phyloP scores from a whole-genome alignment of 257 asterid genomes.

The Forsythia viridissima region DNA sequence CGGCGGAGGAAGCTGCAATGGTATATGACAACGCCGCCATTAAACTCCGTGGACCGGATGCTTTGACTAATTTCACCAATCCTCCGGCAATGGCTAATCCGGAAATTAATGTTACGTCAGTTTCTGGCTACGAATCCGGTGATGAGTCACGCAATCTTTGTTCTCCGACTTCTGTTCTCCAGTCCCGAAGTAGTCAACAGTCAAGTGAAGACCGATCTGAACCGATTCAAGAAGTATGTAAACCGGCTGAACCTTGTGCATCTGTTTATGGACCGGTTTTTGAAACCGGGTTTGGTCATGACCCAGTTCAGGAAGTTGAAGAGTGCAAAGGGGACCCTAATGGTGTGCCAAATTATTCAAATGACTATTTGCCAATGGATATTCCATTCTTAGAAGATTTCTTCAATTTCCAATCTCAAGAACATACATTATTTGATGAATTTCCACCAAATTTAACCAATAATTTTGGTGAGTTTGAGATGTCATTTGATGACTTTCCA shows the following conservation, averaged over 20 bases:
- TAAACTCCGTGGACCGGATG: conserved; percentile 63
- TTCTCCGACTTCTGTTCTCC: conserved; percentile 45
- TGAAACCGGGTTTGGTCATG: not conserved
- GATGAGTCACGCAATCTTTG: conserved; percentile 47
- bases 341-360: conserved; percentile 43
- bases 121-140: conserved; percentile 59
- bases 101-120: conserved; percentile 24
- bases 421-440: conserved; percentile 36
- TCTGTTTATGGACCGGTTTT: conserved; percentile 6
- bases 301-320: conserved; percentile 23
- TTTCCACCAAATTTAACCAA: conserved; percentile 10
- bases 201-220: conserved; percentile 33
- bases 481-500: conserved; percentile 32
- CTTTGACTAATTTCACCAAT: conserved; percentile 47
- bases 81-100: conserved; percentile 21
- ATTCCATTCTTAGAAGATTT: conserved; percentile 56
- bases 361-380: conserved; percentile 55
- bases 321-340: conserved; percentile 62
- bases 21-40: conserved; percentile 76
- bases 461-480: conserved; percentile 17
- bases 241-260: not conserved
- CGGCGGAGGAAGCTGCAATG: conserved; percentile 82
- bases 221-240: not conserved
- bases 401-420: conserved; percentile 47
- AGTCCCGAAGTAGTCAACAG: conserved; percentile 31